Evolutionary conservation across 805 yeast species (phyloP), one percentile per base, ranked within the genome.

Genomic region (Metschnikowia drakensbergensis): DNA sequence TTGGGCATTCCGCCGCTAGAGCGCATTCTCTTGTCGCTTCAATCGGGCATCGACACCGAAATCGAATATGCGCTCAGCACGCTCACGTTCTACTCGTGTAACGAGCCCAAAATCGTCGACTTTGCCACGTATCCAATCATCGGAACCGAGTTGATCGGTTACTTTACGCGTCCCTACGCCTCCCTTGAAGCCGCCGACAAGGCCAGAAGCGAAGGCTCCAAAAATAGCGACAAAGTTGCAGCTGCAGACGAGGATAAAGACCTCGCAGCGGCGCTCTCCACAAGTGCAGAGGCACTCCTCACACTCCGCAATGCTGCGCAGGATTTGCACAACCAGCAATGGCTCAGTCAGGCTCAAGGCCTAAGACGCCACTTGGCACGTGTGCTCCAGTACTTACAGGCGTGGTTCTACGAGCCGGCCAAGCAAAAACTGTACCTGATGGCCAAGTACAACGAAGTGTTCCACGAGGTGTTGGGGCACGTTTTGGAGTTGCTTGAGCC

Each of bases 401-500:
- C 55, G 39, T 71, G 74, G 74, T 62, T 68, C 55, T 47, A 46
- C 33, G 50, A 50, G 17, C 32, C 47, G 10, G 4, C 23, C 9
- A 25, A 23, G 23, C 23, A 8, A 11, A 53, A 51, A 35, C 44
- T 54, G 31, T 56, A 55, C 46, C 42, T 49, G n/a, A 54, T 68
- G 49, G 45, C 41, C 32, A 50, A 53, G 37, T 62, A 50, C 53
- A 61, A 65, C 33, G 65, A 64, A 50, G 66, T 64, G 45, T 69
- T 70, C 43, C 76, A 75, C 47, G 97, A 90, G 62, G 68, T 84
- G 27, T 69, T 83, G 39, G 78, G 75, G 49, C 87, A 88, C 62
- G 69, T 83, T 10, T 65, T 88, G 45, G 99, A 94, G 64, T 77
- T 90, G 30, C 77, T 88, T 52, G 98, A 94, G 63, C 83, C 91